Conservation (phyloP, 129 eudicot genomes). For the Dittrichia graveolens region DNA sequence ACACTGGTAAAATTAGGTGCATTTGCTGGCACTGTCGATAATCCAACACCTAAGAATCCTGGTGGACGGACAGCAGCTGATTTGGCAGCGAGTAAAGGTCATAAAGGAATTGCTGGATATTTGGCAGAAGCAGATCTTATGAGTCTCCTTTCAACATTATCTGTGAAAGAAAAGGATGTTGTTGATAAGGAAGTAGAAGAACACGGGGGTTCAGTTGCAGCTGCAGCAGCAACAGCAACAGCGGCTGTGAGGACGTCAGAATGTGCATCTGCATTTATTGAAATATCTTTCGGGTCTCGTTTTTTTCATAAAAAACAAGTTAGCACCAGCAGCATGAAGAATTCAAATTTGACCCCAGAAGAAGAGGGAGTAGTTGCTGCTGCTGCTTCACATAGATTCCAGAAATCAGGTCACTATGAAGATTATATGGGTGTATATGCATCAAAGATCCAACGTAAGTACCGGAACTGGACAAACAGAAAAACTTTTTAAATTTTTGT, state of each 20-base stretch:
- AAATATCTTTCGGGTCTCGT: conserved; percentile 33
- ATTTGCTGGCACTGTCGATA: conserved; percentile 39
- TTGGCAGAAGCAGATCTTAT: conserved; percentile 43
- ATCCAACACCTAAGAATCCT: conserved; percentile 34
- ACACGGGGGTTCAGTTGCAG: conserved; percentile 31
- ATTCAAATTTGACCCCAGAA: conserved; percentile 11
- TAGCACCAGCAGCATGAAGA: neutral
- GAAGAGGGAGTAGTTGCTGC: conserved; percentile 24
- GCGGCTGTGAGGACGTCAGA: conserved; percentile 37
- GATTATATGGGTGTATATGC: conserved; percentile 27
- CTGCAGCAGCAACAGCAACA: neutral
- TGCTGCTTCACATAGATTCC: conserved; percentile 26
- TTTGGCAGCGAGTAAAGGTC: conserved; percentile 42
- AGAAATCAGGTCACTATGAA: conserved; percentile 24
- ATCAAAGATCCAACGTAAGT: conserved; percentile 31
- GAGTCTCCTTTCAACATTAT: conserved; percentile 32
- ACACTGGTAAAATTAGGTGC: conserved; percentile 37
- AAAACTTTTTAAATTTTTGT: conserved; percentile 33
- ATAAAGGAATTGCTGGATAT: conserved; percentile 48
- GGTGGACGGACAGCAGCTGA: conserved; percentile 47
- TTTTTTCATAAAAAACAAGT: conserved; percentile 33
- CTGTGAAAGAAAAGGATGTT: conserved; percentile 14
- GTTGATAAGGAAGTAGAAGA: conserved; percentile 1
- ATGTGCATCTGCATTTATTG: conserved; percentile 38
- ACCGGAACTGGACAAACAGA: conserved; percentile 41